phyloP scores from a whole-genome alignment of 257 asterid genomes.

The Thymus mandschuricus region DNA sequence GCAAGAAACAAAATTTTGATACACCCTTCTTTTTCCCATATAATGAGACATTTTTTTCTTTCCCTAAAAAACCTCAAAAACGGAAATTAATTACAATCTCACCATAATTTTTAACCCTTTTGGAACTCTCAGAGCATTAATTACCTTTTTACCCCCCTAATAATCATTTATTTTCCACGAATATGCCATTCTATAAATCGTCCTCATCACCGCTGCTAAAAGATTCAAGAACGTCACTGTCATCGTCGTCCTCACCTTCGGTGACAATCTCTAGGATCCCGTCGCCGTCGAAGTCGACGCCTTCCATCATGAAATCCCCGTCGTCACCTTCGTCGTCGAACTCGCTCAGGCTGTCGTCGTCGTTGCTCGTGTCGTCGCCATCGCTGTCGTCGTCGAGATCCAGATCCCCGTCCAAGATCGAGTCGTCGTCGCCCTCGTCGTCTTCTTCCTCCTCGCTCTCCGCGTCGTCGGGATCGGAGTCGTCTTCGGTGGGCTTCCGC shows the following conservation, averaged over 20 bases:
- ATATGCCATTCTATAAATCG: constrained; percentile 34
- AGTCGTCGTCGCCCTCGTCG: constrained; percentile 79
- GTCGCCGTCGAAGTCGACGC: constrained; percentile 53
- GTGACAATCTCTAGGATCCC: constrained; percentile 73
- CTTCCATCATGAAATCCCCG: constrained; percentile 73
- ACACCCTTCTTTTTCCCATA: background rate
- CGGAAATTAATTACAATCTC: constrained; percentile 38
- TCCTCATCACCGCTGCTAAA: constrained; percentile 81
- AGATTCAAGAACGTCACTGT: constrained; percentile 65
- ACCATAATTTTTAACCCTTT: constrained; percentile 1
- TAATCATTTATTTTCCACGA: constrained; percentile 18
- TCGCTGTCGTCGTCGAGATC: constrained; percentile 77
- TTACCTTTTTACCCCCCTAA: background rate
- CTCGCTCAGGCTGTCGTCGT: constrained; percentile 59
- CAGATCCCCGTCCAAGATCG: constrained; percentile 57
- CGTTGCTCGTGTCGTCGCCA: constrained; percentile 72
- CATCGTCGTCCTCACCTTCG: constrained; percentile 80
- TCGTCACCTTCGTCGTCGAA: constrained; percentile 86
- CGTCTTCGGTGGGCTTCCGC: constrained; percentile 89
- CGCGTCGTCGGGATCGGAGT: constrained; percentile 97
- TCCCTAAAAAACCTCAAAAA: constrained; percentile 23
- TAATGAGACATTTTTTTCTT: constrained; percentile 1
- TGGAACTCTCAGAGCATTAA: background rate
- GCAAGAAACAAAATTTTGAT: constrained; percentile 30
- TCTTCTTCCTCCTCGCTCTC: constrained; percentile 89